phyloP scores from a whole-genome alignment of 2,329 filamentous ascomycete species.

The Lizonia empirigonia region DNA sequence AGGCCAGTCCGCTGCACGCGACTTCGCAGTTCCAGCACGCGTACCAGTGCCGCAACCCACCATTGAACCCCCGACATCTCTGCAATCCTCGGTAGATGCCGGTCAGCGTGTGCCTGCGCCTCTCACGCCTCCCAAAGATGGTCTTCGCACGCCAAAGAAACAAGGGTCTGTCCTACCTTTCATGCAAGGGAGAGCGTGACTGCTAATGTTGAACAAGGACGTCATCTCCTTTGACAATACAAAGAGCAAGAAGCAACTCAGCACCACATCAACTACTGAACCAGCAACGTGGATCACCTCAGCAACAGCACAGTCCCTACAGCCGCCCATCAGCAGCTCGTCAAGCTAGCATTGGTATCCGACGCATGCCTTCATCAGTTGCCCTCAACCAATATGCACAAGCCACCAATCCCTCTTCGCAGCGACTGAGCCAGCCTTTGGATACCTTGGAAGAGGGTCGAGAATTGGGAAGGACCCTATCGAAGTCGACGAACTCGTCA shows the following conservation, averaged over 20 bases:
- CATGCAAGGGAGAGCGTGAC: slow-evolving; percentile 9
- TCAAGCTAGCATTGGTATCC: slow-evolving; percentile 46
- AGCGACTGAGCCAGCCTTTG: slow-evolving; percentile 34
- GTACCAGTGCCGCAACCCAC: slow-evolving; percentile 28
- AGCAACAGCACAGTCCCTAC: slow-evolving; percentile 26
- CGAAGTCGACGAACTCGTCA: slow-evolving; percentile 26
- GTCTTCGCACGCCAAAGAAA: slow-evolving; percentile 23
- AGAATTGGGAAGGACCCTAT: slow-evolving; percentile 29
- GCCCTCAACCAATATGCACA: slow-evolving; percentile 30
- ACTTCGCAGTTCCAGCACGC: slow-evolving; percentile 36
- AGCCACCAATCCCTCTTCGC: slow-evolving; percentile 27
- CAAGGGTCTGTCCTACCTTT: slow-evolving; percentile 25
- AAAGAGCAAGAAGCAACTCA: slow-evolving; percentile 37
- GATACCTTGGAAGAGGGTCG: slow-evolving; percentile 38
- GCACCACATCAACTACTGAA: slow-evolving; percentile 23
- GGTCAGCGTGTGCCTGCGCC: slow-evolving; percentile 39
- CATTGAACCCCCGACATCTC: slow-evolving; percentile 41
- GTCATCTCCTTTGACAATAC: slow-evolving; percentile 18
- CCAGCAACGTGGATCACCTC: slow-evolving; percentile 18
- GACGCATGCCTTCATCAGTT: slow-evolving; percentile 39
- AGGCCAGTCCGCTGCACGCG: slow-evolving; percentile 38
- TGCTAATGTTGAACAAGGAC: slow-evolving; percentile 27
- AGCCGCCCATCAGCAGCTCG: slow-evolving; percentile 34
- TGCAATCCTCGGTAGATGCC: slow-evolving; percentile 46
- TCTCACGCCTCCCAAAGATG: slow-evolving; percentile 20